Percentiles rank a stretch among this genome's conserved stretches.
These are phyloP conservation scores for Ustilago cynodontis DNA, from an alignment of 1,284 basidiomycete genomes.

Conservation along the genomic window DNA sequence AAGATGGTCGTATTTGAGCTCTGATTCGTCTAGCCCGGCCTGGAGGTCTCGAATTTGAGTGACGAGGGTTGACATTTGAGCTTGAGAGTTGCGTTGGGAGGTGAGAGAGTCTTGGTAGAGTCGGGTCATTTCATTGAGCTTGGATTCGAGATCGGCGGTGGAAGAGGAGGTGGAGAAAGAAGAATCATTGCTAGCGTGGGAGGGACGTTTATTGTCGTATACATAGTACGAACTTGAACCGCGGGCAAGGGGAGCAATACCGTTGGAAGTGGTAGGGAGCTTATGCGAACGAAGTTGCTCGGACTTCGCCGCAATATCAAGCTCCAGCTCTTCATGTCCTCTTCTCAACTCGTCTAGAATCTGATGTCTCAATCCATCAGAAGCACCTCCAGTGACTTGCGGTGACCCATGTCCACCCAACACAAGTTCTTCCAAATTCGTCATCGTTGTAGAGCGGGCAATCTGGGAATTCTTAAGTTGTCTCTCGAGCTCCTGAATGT, in stretches of 20 bases:
- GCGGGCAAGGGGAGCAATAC: conserved; percentile 3
- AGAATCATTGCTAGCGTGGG: not conserved
- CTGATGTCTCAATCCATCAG: conserved; percentile 77
- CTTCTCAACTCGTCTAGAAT: conserved; percentile 78
- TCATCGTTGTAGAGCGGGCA: conserved; percentile 71
- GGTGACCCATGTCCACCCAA: conserved; percentile 38
- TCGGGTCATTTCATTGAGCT: conserved; percentile 73
- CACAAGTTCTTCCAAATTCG: conserved; percentile 63
- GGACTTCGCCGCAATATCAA: conserved; percentile 64
- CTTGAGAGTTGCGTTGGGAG: conserved; percentile 82
- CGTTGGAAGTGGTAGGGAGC: conserved; percentile 2
- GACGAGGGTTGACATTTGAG: conserved; percentile 83
- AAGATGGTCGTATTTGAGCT: conserved; percentile 70
- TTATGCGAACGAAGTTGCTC: conserved; percentile 59
- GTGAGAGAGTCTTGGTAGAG: conserved; percentile 82
- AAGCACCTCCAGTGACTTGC: conserved; percentile 13
- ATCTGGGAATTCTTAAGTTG: conserved; percentile 72
- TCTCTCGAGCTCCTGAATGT: conserved; percentile 77
- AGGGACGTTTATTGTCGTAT: conserved; percentile 37
- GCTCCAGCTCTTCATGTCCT: conserved; percentile 66
- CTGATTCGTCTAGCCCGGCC: conserved; percentile 82
- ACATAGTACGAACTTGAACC: conserved; percentile 51
- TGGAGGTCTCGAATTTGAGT: conserved; percentile 86
- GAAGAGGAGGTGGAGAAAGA: conserved; percentile 1
- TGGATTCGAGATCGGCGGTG: conserved; percentile 76